Evolutionary conservation across 306 rosid genomes (phyloP).

Genomic region (Rosa persica): DNA sequence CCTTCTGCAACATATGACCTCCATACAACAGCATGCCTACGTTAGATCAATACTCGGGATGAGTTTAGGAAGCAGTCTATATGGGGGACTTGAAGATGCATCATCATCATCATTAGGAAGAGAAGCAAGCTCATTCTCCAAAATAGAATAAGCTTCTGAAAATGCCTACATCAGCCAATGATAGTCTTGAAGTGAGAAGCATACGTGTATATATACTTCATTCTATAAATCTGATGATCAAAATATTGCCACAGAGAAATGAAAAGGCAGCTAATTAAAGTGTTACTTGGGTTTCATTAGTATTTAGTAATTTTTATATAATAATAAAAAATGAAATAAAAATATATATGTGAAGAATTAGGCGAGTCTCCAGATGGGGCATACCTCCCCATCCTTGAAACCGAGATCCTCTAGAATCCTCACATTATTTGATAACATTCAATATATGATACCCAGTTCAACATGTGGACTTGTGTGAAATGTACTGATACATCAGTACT

Average conservation of each 20-base stretch:
- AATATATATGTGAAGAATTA: neutral
- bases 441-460: neutral
- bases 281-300: neutral
- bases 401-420: neutral
- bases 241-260: neutral
- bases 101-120: conserved; percentile 55
- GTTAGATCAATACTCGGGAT: conserved; percentile 67
- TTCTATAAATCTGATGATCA: neutral
- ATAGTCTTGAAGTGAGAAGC: conserved; percentile 25
- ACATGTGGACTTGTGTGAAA: neutral
- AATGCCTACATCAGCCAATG: conserved; percentile 62
- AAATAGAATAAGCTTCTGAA: conserved; percentile 75
- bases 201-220: neutral
- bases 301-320: neutral
- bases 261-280: neutral
- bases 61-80: conserved; percentile 65
- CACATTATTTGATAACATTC: neutral
- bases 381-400: neutral
- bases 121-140: conserved; percentile 62
- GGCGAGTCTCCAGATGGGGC: neutral
- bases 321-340: neutral
- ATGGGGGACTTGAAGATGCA: conserved; percentile 41
- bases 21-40: conserved; percentile 34
- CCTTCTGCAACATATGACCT: conserved; percentile 39
- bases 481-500: neutral